Percentiles rank a stretch among this genome's conserved stretches.
Evolutionary conservation across 345 rosid genomes (phyloP).

Genomic region (Clarkia xantiana): DNA sequence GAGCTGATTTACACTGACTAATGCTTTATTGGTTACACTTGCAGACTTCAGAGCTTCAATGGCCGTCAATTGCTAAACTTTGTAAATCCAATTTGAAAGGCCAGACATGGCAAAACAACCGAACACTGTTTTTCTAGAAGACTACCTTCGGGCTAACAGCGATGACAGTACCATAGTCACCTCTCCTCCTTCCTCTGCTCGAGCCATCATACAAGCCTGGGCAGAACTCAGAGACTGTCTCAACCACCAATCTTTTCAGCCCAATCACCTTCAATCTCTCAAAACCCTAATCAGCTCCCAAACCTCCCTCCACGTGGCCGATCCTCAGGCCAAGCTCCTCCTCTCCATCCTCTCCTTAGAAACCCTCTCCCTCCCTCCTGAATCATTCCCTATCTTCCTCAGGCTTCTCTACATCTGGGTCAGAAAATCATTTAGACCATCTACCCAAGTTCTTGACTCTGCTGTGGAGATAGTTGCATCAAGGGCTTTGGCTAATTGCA

Average conservation of each 20-base stretch:
- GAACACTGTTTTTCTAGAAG: slow-evolving; percentile 50
- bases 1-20: too few relatives aligned
- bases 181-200: slow-evolving; percentile 39
- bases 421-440: slow-evolving; percentile 67
- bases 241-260: slow-evolving; percentile 32
- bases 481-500: slow-evolving; percentile 11
- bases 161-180: slow-evolving; percentile 15
- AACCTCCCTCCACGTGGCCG: slow-evolving; percentile 72
- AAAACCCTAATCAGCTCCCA: slow-evolving; percentile 44
- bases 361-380: slow-evolving; percentile 26
- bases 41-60: too few relatives aligned
- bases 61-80: too few relatives aligned
- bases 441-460: slow-evolving; percentile 39
- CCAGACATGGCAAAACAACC: slow-evolving; percentile 45
- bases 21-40: too few relatives aligned
- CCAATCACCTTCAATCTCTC: slow-evolving; percentile 51
- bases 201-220: slow-evolving; percentile 80
- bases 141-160: slow-evolving; percentile 45
- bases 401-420: slow-evolving; percentile 80
- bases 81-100: too few relatives aligned
- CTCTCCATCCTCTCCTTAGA: slow-evolving; percentile 43
- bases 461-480: slow-evolving; percentile 44
- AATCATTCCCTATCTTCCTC: slow-evolving; percentile 48
- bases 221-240: slow-evolving; percentile 64
- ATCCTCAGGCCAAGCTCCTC: slow-evolving; percentile 85